A percentile compares a stretch with the other conserved stretches of the same genome.
These are phyloP conservation scores for Aspergillus thermomutatus DNA, from an alignment of 2,329 filamentous ascomycete genomes.

Conservation along the genomic window DNA sequence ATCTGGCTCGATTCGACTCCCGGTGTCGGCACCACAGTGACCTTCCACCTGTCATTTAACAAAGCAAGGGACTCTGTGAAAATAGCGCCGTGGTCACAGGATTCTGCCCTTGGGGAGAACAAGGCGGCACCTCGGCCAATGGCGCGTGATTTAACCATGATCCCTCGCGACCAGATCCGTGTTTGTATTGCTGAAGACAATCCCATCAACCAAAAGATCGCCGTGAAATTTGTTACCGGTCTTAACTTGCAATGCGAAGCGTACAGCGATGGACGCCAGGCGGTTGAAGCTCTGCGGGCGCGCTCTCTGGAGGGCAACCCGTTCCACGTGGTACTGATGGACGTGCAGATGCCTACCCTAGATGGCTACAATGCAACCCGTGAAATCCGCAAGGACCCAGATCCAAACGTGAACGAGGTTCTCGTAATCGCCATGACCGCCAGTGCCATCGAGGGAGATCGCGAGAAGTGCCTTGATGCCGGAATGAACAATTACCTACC, in stretches of 20 bases:
- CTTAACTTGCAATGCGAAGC: conserved; percentile 84
- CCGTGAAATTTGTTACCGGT: conserved; percentile 82
- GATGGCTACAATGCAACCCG: conserved; percentile 91
- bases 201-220: conserved; percentile 89
- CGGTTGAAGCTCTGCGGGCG: conserved; percentile 76
- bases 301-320: conserved; percentile 69
- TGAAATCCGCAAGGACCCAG: conserved; percentile 71
- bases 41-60: conserved; percentile 80
- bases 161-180: conserved; percentile 74
- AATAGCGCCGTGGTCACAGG: conserved; percentile 55
- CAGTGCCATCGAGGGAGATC: conserved; percentile 87
- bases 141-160: conserved; percentile 64
- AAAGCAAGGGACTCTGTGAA: conserved; percentile 64
- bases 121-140: conserved; percentile 44
- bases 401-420: conserved; percentile 73
- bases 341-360: conserved; percentile 91
- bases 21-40: conserved; percentile 58
- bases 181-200: conserved; percentile 96
- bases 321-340: conserved; percentile 91
- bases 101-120: conserved; percentile 37
- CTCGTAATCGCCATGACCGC: conserved; percentile 98
- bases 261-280: conserved; percentile 84
- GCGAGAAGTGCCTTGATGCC: conserved; percentile 90
- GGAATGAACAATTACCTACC: conserved; percentile 98
- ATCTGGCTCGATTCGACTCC: conserved; percentile 79